phyloP scores from a whole-genome alignment of 208 protist genomes.

The Angomonas deanei region DNA sequence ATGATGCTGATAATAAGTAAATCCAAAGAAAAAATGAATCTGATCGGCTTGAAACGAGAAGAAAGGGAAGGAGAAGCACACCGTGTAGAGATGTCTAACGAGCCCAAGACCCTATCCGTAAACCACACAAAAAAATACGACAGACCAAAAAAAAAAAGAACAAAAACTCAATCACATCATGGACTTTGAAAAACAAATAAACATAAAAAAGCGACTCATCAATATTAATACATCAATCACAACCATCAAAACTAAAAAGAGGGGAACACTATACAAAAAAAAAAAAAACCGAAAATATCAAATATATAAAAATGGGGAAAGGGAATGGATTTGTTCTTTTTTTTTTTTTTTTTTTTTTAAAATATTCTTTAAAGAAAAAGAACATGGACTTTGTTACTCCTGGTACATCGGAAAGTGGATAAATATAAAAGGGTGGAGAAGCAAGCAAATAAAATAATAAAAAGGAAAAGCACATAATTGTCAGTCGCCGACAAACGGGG shows the following conservation, averaged over 20 bases:
- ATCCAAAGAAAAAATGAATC: constrained; percentile 2
- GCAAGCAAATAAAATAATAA: constrained; percentile 7
- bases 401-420: too few relatives aligned
- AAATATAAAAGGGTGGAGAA: too few relatives aligned
- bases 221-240: background rate
- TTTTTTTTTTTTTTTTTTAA: background rate
- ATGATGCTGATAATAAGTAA: background rate
- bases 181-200: background rate
- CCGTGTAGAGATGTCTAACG: too few relatives aligned
- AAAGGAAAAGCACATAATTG: too few relatives aligned
- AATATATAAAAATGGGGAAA: background rate
- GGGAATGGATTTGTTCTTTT: too few relatives aligned
- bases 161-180: background rate
- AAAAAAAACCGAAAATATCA: background rate
- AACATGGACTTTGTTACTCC: background rate
- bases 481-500: background rate
- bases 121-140: too few relatives aligned
- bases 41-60: background rate
- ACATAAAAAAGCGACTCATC: background rate
- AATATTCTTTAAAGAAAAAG: background rate
- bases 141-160: constrained; percentile 11
- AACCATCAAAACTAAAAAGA: constrained; percentile 3
- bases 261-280: background rate
- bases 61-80: background rate
- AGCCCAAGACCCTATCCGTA: too few relatives aligned